Evolutionary conservation across 148 eudicot species (phyloP), one percentile per base, ranked within the genome.

Genomic region (Rhododendron griersonianum): DNA sequence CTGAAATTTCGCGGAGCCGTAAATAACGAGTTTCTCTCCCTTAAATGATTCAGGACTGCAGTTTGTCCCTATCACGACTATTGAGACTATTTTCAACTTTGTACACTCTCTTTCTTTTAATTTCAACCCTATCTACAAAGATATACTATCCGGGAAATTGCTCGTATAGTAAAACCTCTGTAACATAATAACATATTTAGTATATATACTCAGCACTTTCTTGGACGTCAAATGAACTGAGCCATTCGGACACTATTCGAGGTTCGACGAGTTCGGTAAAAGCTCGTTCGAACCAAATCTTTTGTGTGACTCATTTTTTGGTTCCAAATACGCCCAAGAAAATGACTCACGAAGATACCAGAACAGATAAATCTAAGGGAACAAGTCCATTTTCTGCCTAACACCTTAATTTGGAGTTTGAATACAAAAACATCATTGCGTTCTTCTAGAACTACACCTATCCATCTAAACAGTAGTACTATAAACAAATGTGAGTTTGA

Each of bases 1-100:
- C 1, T 5, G 7, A 41, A 0, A 41, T 41, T 41, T 0, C 7
- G 7, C 0, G 0, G 7, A 41, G 7, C 7, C 1, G 1, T 41
- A 0, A 41, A 5, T 41, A 41, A 41, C 5, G 44, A 41, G 1
- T 41, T 41, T 41, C 44, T 41, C 44, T 0, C 44, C 44, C 44
- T 81, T 51, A 81, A 47, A n/a, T 63, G 41, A 5, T 61, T 23
- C 75, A 41, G 48, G 19, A 30, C 65, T 51, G 76, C 44, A 37
- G 35, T 5, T 23, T 55, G 73, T 74, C 80, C n/a, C 33, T 84
- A 23, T 75, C 77, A 35, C 81, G 28, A 13, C 69, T 16, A 11
- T 30, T 19, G 9, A 51, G 13, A 33, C 45, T 1, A 75, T 75
- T 37, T 16, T 2, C 23, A 5, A 75, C 23, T 37, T 15, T 2